Evolutionary conservation across 352 stramenopile species (phyloP), one percentile per base, ranked within the genome.

Genomic region (Globisporangium mamillatum): DNA sequence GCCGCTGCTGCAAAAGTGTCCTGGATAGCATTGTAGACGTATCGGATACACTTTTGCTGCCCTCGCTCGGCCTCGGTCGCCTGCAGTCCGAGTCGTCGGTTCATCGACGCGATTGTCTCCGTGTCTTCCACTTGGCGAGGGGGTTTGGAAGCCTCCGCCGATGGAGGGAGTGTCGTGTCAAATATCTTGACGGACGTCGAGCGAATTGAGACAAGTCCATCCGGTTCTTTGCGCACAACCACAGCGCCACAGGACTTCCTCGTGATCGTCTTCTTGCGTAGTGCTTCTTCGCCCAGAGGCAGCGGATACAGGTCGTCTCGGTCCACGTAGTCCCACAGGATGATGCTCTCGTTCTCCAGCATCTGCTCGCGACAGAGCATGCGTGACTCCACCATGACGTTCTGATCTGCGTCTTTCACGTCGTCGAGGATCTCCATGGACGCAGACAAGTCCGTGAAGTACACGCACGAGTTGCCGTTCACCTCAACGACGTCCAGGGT

Each of bases 291-390:
- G 3, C 70, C 68, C 34, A 53, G 34, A 1, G 69, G 63, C 27
- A 80, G 58, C 34, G 75, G 81, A 36, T 87, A 77, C 54, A 84
- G 56, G 16, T 83, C 76, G 69, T 91, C 83, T n/a, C 81, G 75
- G 71, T 90, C 83, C 38, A 82, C 80, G 32, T 90, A 91, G 63
- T 91, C 83, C 83, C 81, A 90, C 25, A 83, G 58, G 48, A 91
- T 81, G 54, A 83, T 60, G 14, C 69, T 75, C 58, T 76, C 74
- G 22, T 84, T 62, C 12, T 69, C 61, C 6, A 41, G 36, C 29
- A 73, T 72, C 67, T 79, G 56, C 34, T 86, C 78, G 36, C 77
- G 71, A 22, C 79, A 88, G 8, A 91, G 65, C 64, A 88, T 82
- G 34, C 80, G 83, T 4, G 81, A 72, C 63, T 90, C 83, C n/a